These are phyloP conservation scores for Thermomyces lanuginosus DNA, from an alignment of 2,329 filamentous ascomycete species.

Conservation along the genomic window DNA sequence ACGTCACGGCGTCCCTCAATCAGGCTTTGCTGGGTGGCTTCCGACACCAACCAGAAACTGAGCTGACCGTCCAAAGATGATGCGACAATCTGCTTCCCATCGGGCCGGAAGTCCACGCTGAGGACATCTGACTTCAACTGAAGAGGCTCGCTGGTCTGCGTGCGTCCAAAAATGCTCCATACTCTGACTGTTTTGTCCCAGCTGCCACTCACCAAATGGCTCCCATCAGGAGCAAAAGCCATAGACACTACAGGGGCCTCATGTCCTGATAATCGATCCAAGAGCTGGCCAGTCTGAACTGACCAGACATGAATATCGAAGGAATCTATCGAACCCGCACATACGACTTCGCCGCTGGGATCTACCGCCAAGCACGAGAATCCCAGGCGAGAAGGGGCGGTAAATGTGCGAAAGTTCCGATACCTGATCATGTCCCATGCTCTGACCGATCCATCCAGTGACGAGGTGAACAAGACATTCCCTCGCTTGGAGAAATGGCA, in stretches of 20 bases:
- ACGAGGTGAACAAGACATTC: conserved; percentile 89
- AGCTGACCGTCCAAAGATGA: conserved; percentile 87
- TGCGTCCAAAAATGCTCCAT: conserved; percentile 88
- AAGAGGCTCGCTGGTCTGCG: conserved; percentile 85
- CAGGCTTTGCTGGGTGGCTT: conserved; percentile 70
- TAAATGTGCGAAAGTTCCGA: conserved; percentile 94
- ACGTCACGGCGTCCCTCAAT: conserved; percentile 84
- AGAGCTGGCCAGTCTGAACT: conserved; percentile 87
- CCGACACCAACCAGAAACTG: conserved; percentile 84
- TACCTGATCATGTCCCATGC: conserved; percentile 95
- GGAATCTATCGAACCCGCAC: conserved; percentile 84
- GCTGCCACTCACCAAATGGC: conserved; percentile 71
- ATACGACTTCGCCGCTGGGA: conserved; percentile 88
- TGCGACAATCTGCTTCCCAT: conserved; percentile 78
- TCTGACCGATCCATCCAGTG: conserved; percentile 80
- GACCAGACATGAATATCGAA: conserved; percentile 98
- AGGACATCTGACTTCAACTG: conserved; percentile 85
- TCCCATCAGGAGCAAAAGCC: conserved; percentile 75
- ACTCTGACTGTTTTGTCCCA: conserved; percentile 94
- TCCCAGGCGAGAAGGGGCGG: conserved; percentile 74
- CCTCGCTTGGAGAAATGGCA: conserved; percentile 92
- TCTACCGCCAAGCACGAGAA: conserved; percentile 96
- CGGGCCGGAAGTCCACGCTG: conserved; percentile 70
- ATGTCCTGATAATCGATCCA: conserved; percentile 80
- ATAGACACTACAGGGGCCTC: conserved; percentile 84